A percentile compares a stretch with the other conserved stretches of the same genome.
These are phyloP conservation scores for Hypoxylon sp. DNA, from an alignment of 2,329 filamentous ascomycete genomes.

Conservation along the genomic window DNA sequence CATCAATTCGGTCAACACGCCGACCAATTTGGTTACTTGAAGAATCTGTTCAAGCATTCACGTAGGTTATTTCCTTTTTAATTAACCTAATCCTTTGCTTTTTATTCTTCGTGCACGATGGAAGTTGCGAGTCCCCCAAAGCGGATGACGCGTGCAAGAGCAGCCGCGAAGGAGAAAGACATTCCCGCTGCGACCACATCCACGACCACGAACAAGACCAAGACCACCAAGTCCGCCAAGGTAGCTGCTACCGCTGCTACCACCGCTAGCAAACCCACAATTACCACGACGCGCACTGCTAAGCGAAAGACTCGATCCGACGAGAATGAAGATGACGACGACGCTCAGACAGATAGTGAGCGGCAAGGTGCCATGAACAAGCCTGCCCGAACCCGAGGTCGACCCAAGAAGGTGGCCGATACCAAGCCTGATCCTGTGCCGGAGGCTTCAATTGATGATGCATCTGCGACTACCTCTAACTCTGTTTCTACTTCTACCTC, in stretches of 20 bases:
- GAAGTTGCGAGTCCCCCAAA: conserved; percentile 70
- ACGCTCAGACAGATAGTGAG: conserved; percentile 50
- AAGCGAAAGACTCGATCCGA: conserved; percentile 71
- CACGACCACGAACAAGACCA: conserved; percentile 60
- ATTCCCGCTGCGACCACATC: conserved; percentile 60
- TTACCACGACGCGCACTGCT: conserved; percentile 50
- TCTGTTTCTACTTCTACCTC: background rate
- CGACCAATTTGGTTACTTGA: conserved; percentile 31
- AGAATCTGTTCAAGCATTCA: conserved; percentile 33
- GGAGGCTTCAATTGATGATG: conserved; percentile 51
- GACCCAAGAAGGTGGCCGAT: conserved; percentile 61
- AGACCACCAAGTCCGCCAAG: conserved; percentile 55
- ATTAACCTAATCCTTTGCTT: conserved; percentile 6
- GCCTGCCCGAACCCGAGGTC: conserved; percentile 60
- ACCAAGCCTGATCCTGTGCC: conserved; percentile 46
- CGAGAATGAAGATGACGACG: conserved; percentile 66
- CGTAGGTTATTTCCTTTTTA: conserved; percentile 35
- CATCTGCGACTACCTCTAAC: conserved; percentile 46
- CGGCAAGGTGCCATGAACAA: conserved; percentile 55
- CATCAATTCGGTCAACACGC: conserved; percentile 26
- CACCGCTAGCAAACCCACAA: conserved; percentile 37
- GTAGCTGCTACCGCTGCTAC: conserved; percentile 53
- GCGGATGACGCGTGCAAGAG: conserved; percentile 69
- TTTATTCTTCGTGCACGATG: conserved; percentile 58
- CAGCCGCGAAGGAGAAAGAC: conserved; percentile 59